Base-by-base conservation (phyloP, 2,329 filamentous ascomycete genomes). In the Fusarium sp. region DNA sequence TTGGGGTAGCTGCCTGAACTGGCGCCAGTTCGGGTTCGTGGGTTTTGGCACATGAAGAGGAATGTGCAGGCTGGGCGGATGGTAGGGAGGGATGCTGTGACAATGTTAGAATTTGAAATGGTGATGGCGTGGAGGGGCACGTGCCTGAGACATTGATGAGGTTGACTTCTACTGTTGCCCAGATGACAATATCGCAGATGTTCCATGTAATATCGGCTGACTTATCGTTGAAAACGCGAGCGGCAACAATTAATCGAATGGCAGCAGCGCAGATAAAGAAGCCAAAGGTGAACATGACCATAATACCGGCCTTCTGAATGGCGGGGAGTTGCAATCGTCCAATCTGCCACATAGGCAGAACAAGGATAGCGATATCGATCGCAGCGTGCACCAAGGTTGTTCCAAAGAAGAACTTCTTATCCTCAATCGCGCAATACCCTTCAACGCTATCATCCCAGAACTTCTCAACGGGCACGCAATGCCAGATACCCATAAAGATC, bases 361-460 rank as follows among this genome's bases (percentile, higher is more conserved):
- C 50, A 7, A 80, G 45, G 18, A 80, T 79, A 4, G 58, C 58
- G 3, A 80, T 55, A 7, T 80, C 79, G 25, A 80, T 71, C 1
- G 73, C 12, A 6, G 77, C 64, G 16, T 80, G 79, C 0, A 72
- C 69, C 7, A 78, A 25, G 1, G 77, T 71, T 0, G 76, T 78
- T 3, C 78, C 77, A 21, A 79, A 76, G 53, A 79, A 79, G 67
- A 78, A 79, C 39, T 73, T 77, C 9, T 71, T 69, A 31, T 76
- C 75, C 21, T 79, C 67, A 21, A 74, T 73, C 0, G 55, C 53
- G 3, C 72, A 74, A 1, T 45, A 54, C 6, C 62, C 62, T 0
- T 46, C 57, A 1, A 58, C 62, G 0, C 31, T 54, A 0, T 46
- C 45, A 7, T 74, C 72, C 72, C 72, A 74, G 18, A 74, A 74